Evolutionary conservation across 2,329 filamentous ascomycete genomes (phyloP), one percentile per base, ranked within the genome.

Genomic region (Arthrobotrys megalospora): DNA sequence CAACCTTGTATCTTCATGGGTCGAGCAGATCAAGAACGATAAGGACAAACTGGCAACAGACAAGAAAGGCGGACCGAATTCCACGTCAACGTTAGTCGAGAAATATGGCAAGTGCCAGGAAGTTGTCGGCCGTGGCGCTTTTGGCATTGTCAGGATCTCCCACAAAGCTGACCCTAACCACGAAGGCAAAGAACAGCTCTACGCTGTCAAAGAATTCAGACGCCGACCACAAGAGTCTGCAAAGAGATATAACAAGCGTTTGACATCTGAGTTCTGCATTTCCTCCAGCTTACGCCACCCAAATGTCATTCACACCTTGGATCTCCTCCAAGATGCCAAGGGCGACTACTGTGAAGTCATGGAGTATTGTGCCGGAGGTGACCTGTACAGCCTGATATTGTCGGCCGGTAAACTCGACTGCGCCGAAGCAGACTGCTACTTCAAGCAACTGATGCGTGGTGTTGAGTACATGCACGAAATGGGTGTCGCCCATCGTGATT

Each of bases 381-480:
- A 99, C 84, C 87, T 99, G 24, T 98, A 98, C 85, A 97, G 94
- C 0, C 88, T 99, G 4, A 92, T 99, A 19, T 89, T 98, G 34
- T 91, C 96, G 6, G 93, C 94, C 43, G 93, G 93, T 76, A 97
- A 97, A 85, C 90, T 99, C 19, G 94, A 96, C 84, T 93, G 96
- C 34, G 88, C 90, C 78, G 96, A 99, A 85, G 95, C 96, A 77
- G 96, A 99, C 84, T 99, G 96, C 85, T 96, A 96, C 85, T 99
- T 99, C 88, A 97, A 98, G 86, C 96, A 99, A 85, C 91, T 98
- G 85, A 98, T 99, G 95, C 93, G 96, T 72, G 96, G 96, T 79
- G 96, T 99, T 65, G 95, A 98, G 85, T 99, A 99, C 84, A 94
- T 99, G 87, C 96, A 99, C 85, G 95, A 98, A 84, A 99, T 98